phyloP scores from a whole-genome alignment of 1,284 basidiomycete species.

The Malassezia cuniculi region DNA sequence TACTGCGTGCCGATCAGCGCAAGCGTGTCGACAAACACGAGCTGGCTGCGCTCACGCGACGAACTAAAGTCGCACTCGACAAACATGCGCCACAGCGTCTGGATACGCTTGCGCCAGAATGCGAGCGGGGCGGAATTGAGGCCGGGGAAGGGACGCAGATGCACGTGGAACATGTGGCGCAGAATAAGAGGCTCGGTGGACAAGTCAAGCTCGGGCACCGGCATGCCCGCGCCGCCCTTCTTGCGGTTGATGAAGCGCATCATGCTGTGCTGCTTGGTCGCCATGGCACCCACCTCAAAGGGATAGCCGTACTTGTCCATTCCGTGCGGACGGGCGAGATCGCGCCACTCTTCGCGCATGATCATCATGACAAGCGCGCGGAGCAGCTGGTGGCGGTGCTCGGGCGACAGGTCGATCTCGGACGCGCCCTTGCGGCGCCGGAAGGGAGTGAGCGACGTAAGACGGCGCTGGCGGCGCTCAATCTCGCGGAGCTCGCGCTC shows the following conservation, averaged over 20 bases:
- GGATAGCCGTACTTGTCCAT: constrained; percentile 39
- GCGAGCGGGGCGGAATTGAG: constrained; percentile 29
- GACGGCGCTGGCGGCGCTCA: constrained; percentile 11
- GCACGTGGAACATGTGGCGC: constrained; percentile 42
- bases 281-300: no score
- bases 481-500: constrained; percentile 12
- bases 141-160: constrained; percentile 33
- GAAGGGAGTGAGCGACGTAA: constrained; percentile 11
- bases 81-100: constrained; percentile 38
- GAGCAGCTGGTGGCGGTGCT: constrained; percentile 40
- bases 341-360: constrained; percentile 34
- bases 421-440: constrained; percentile 2
- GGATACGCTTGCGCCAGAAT: constrained; percentile 40
- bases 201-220: constrained; percentile 21
- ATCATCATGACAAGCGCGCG: constrained; percentile 40
- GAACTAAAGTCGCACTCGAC: constrained; percentile 30
- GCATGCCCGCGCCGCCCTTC: constrained; percentile 20
- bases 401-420: constrained; percentile 18
- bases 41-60: constrained; percentile 33
- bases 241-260: constrained; percentile 23
- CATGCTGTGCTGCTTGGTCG: no score
- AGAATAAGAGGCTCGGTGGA: constrained; percentile 28
- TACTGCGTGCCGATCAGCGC: constrained; percentile 30
- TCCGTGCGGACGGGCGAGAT: constrained; percentile 32
- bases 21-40: constrained; percentile 31